Evolutionary conservation across 2,329 filamentous ascomycete genomes (phyloP).

Genomic region (Emergomyces pasteurianus): DNA sequence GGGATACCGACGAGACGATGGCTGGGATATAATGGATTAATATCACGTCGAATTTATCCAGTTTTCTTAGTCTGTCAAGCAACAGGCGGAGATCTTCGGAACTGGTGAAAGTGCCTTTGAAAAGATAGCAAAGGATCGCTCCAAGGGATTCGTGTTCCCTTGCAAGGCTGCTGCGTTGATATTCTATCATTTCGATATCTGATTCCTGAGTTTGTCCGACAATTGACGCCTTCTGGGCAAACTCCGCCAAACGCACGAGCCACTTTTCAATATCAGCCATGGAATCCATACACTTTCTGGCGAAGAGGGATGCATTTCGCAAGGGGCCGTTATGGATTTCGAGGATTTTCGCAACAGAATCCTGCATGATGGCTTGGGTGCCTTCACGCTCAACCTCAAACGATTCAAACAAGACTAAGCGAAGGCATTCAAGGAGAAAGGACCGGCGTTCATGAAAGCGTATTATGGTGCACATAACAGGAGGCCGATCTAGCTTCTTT

Average conservation of each 20-base stretch:
- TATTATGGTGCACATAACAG: constrained; percentile 69
- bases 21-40: constrained; percentile 73
- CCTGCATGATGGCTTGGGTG: constrained; percentile 42
- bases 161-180: constrained; percentile 66
- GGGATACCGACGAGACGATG: constrained; percentile 62
- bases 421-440: constrained; percentile 70
- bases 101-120: constrained; percentile 62
- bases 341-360: constrained; percentile 47
- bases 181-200: constrained; percentile 67
- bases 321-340: constrained; percentile 39
- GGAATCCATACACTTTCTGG: constrained; percentile 60
- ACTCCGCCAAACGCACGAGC: constrained; percentile 65
- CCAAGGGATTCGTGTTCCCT: constrained; percentile 84
- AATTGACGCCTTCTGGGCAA: constrained; percentile 60
- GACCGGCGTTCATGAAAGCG: constrained; percentile 78
- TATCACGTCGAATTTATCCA: constrained; percentile 65
- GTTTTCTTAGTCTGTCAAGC: constrained; percentile 52
- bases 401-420: constrained; percentile 62
- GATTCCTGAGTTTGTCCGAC: constrained; percentile 53
- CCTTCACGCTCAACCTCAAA: constrained; percentile 49
- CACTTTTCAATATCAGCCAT: constrained; percentile 68
- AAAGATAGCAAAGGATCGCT: constrained; percentile 64
- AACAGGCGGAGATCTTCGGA: constrained; percentile 63
- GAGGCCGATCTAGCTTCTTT: constrained; percentile 55
- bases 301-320: constrained; percentile 48